A percentile compares a stretch with the other conserved stretches of the same genome.
phyloP scores from a whole-genome alignment of 2,329 filamentous ascomycete species.

The Apiospora koreana region DNA sequence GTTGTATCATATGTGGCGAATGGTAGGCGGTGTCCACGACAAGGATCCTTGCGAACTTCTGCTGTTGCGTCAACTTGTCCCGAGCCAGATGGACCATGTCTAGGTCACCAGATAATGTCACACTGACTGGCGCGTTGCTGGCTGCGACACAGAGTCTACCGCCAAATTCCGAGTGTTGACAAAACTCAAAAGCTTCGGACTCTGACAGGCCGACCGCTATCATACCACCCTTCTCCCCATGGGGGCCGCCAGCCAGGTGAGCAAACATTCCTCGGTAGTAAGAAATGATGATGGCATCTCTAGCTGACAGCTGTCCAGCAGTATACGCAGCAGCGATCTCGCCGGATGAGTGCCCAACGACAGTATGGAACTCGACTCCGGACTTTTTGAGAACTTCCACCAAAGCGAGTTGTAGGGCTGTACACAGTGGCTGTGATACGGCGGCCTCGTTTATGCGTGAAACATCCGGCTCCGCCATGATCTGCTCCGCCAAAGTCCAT shows the following conservation, averaged over 20 bases:
- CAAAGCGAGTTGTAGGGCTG: constrained; percentile 52
- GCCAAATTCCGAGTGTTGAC: constrained; percentile 20
- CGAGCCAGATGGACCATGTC: constrained; percentile 23
- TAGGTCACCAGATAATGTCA: constrained; percentile 32
- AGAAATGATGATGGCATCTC: constrained; percentile 31
- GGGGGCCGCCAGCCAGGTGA: constrained; percentile 21
- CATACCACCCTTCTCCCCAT: constrained; percentile 31
- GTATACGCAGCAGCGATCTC: constrained; percentile 35
- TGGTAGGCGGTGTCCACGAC: constrained; percentile 50
- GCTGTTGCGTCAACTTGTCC: constrained; percentile 17
- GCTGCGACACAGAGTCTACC: constrained; percentile 29
- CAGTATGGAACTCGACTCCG: constrained; percentile 30
- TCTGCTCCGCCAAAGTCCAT: constrained; percentile 37
- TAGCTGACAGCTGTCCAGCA: constrained; percentile 28
- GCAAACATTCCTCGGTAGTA: constrained; percentile 32
- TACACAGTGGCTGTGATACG: constrained; percentile 53
- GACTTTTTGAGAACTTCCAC: constrained; percentile 34
- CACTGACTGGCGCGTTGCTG: constrained; percentile 27
- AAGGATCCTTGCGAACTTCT: constrained; percentile 38
- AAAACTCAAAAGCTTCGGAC: constrained; percentile 27
- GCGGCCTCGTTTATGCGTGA: constrained; percentile 39
- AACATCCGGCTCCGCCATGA: constrained; percentile 27
- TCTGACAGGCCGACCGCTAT: constrained; percentile 28
- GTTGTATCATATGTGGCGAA: constrained; percentile 46
- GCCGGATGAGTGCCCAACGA: constrained; percentile 32